Conservation (phyloP, 2,329 filamentous ascomycete species). For the Lasiodiplodia hormozganensis region DNA sequence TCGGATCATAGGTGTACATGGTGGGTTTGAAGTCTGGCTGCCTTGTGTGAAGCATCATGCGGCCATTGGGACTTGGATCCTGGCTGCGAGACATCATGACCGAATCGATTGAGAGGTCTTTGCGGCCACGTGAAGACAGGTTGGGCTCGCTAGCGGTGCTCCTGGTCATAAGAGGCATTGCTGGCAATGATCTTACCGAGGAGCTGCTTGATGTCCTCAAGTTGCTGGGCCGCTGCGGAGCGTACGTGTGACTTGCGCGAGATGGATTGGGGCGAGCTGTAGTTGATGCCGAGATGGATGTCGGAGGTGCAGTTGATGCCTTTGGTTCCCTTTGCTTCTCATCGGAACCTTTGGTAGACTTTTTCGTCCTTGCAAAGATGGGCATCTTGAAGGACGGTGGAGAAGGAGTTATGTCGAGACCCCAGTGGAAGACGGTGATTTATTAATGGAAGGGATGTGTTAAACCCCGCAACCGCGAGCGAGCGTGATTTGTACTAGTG, state of each 20-base stretch:
- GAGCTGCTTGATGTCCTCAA: conserved; percentile 16
- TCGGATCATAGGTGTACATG: conserved; percentile 24
- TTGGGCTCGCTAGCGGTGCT: conserved; percentile 16
- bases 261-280: conserved; percentile 16
- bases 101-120: conserved; percentile 36
- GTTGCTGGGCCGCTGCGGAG: conserved; percentile 32
- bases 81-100: conserved; percentile 37
- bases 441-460: background rate
- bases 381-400: conserved; percentile 36
- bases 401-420: background rate
- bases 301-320: conserved; percentile 30
- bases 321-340: conserved; percentile 34
- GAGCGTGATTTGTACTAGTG: background rate
- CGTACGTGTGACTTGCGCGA: conserved; percentile 29
- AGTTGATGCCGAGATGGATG: conserved; percentile 8
- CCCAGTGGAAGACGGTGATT: background rate
- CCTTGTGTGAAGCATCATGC: conserved; percentile 16
- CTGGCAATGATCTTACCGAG: conserved; percentile 4
- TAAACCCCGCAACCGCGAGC: background rate
- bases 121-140: conserved; percentile 5
- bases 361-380: conserved; percentile 41
- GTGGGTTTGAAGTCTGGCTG: conserved; percentile 11
- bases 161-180: conserved; percentile 4
- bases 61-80: conserved; percentile 10
- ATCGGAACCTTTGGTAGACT: conserved; percentile 37